Evolutionary conservation across 2,329 filamentous ascomycete species (phyloP), one percentile per base, ranked within the genome.

Genomic region (Colletotrichum euphorbiae): DNA sequence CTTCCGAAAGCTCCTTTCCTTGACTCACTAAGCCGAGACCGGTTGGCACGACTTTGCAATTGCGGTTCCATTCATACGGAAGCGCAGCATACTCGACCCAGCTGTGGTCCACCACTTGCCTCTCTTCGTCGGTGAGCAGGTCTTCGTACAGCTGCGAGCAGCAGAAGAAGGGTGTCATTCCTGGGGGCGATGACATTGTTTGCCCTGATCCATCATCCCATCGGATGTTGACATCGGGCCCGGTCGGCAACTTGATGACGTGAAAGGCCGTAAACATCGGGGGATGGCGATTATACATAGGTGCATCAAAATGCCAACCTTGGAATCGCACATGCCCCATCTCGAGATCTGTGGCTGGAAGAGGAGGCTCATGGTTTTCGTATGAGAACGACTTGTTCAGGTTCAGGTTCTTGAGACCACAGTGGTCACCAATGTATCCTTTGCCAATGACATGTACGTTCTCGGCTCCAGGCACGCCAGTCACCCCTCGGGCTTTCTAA

Each of bases 291-390:
- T 70, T 78, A 69, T 82, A 82, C 1, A 83, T 74, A 2, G 81
- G 80, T 3, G 80, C 82, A 65, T 84, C 81, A 21, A 84, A 81
- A 68, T 84, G 82, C 82, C 82, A 84, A 28, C 80, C 75, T 46
- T 84, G 81, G 66, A 84, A 84, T 15, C 82, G 79, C 0, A 80
- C 82, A 50, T 81, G 76, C 8, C 82, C 81, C 6, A 72, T 69
- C 2, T 76, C 71, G 62, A 83, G 21, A 21, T 21, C 21, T 21
- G 21, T 21, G 21, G 21, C 21, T 21, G 3, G 21, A 21, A 21
- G 21, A 2, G 21, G 21, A 21, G 21, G 21, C 21, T 21, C 21
- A 2, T 21, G 3, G 21, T 21, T 21, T 21, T 21, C 21, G 21
- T 21, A 21, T 21, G 21, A 21, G 21, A 21, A 21, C 21, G 21